Conservation (phyloP, 1,284 basidiomycete genomes). For the Coniferiporia sulphurascens region DNA sequence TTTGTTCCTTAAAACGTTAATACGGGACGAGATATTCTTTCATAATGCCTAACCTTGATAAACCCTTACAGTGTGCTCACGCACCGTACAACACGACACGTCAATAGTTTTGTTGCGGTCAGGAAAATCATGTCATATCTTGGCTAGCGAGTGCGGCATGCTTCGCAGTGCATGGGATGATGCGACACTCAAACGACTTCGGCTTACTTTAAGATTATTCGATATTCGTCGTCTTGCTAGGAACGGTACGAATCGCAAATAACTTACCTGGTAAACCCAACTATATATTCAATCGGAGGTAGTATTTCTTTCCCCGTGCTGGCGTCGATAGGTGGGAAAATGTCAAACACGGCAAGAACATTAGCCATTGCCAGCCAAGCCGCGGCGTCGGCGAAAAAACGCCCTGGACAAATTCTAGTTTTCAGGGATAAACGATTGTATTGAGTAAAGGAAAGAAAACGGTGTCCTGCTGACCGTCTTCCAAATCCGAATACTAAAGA, state of each 20-base stretch:
- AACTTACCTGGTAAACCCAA: constrained; percentile 2
- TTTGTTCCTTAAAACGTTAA: no score
- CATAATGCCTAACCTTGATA: no score
- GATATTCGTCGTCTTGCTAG: no score
- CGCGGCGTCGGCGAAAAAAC: constrained; percentile 17
- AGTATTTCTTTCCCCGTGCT: background rate
- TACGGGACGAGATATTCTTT: no score
- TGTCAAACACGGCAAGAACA: constrained; percentile 21
- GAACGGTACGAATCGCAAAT: no score
- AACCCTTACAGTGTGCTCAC: no score
- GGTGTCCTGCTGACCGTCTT: background rate
- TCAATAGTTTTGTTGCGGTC: background rate
- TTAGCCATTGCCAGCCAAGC: constrained; percentile 20
- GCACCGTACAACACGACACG: no score
- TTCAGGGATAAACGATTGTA: background rate
- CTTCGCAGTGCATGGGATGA: constrained; percentile 2
- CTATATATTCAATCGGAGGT: background rate
- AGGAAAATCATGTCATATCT: background rate
- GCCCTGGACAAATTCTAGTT: constrained; percentile 20
- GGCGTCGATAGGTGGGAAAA: constrained; percentile 6
- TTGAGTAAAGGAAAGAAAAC: background rate
- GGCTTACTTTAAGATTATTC: background rate
- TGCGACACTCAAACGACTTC: background rate
- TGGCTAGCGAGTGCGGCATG: background rate
- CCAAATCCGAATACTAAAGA: background rate